phyloP scores from a whole-genome alignment of 2,329 filamentous ascomycete species.

The Boeremia exigua region DNA sequence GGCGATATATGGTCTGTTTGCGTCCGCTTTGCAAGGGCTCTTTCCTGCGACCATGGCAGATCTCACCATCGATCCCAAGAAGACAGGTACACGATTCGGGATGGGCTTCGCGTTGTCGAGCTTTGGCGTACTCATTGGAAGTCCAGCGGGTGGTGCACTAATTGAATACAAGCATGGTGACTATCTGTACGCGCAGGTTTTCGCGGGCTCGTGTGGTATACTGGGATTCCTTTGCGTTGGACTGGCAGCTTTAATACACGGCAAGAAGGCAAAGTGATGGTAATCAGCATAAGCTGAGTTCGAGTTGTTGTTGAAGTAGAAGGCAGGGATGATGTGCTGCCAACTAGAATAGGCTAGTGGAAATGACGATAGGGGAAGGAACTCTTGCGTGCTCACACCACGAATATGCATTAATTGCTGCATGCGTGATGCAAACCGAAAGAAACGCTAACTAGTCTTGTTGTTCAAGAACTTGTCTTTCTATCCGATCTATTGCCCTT shows the following conservation, averaged over 20 bases:
- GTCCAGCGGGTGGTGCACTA: slow-evolving; percentile 40
- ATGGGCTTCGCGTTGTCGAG: slow-evolving; percentile 45
- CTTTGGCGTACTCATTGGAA: slow-evolving; percentile 36
- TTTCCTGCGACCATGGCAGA: slow-evolving; percentile 52
- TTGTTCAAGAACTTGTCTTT: not conserved
- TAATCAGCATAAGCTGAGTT: not conserved
- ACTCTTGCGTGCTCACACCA: not conserved
- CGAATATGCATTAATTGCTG: not conserved
- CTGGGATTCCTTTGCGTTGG: slow-evolving; percentile 20
- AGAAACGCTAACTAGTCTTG: not conserved
- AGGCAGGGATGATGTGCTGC: not conserved
- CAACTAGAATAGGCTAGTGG: not conserved
- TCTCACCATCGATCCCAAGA: slow-evolving; percentile 51
- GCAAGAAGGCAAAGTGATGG: slow-evolving; percentile 4
- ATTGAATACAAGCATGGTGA: slow-evolving; percentile 44
- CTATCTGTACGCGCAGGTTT: slow-evolving; percentile 52
- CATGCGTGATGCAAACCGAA: not conserved
- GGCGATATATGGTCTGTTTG: slow-evolving; percentile 56
- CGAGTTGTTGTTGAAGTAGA: not conserved
- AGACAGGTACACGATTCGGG: slow-evolving; percentile 55
- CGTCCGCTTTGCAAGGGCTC: slow-evolving; percentile 54
- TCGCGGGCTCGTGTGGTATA: slow-evolving; percentile 42
- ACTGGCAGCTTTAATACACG: slow-evolving; percentile 17
- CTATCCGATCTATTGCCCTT: slow-evolving; percentile 1
- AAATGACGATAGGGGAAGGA: slow-evolving; percentile 1